Evolutionary conservation across 768 basidiomycete species (phyloP).

Genomic region (Mycena galopus): DNA sequence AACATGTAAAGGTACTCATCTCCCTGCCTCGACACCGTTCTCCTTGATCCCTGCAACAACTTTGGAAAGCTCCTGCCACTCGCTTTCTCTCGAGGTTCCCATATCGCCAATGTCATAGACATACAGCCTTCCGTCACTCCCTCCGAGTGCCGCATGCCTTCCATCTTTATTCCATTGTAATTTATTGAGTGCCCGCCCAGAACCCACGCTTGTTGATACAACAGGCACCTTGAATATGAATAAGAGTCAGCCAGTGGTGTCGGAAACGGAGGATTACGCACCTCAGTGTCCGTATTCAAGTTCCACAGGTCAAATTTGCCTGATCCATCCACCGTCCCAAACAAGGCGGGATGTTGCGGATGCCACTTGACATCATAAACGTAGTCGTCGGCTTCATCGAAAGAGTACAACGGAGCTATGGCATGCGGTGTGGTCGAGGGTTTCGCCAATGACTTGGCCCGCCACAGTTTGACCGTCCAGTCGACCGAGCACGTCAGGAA

Average conservation of each 20-base stretch:
- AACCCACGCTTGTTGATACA: conserved; percentile 86
- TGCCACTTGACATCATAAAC: conserved; percentile 99
- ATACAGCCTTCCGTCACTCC: conserved; percentile 92
- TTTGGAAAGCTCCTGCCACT: conserved; percentile 95
- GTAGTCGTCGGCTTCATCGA: conserved; percentile 98
- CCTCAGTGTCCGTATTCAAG: conserved; percentile 96
- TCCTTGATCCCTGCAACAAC: conserved; percentile 78
- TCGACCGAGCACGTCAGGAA: conserved; percentile 95
- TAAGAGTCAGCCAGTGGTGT: conserved; percentile 17
- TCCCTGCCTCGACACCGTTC: conserved; percentile 51
- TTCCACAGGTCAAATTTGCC: conserved; percentile 99
- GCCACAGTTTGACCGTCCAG: conserved; percentile 99
- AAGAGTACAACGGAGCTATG: conserved; percentile 88
- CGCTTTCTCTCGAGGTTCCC: conserved; percentile 83
- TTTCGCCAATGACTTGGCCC: conserved; percentile 82
- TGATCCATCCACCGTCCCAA: conserved; percentile 93
- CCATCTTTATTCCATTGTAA: conserved; percentile 97
- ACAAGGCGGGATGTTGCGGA: conserved; percentile 93
- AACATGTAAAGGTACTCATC: not conserved
- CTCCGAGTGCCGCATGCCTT: conserved; percentile 89
- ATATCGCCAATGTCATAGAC: conserved; percentile 96
- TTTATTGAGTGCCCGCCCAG: conserved; percentile 92
- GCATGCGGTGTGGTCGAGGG: conserved; percentile 71
- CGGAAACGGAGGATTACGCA: conserved; percentile 51
- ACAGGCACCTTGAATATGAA: conserved; percentile 78